phyloP scores from a whole-genome alignment of 148 eudicot species.

The Rhododendron kiyosumense region DNA sequence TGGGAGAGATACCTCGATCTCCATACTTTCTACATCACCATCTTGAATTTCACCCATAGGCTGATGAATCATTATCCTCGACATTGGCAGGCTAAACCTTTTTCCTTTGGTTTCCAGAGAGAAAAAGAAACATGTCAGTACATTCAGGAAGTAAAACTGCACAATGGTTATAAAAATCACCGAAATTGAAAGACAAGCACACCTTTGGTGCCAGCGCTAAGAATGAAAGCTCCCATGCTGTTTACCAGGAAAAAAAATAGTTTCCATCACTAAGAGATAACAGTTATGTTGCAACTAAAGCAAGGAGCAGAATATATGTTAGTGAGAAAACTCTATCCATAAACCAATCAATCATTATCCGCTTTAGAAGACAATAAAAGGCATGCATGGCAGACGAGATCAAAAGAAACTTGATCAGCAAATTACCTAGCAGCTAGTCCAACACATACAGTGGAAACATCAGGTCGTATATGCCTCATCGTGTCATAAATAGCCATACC shows the following conservation, averaged over 20 bases:
- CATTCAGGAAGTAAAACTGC: not conserved
- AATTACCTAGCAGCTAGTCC: slow-evolving; percentile 91
- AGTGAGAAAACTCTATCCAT: not conserved
- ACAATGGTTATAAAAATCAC: not conserved
- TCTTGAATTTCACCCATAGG: slow-evolving; percentile 80
- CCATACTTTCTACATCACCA: slow-evolving; percentile 79
- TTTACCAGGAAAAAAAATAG: not conserved
- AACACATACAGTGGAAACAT: slow-evolving; percentile 93
- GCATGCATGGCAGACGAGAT: not conserved
- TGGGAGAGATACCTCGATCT: slow-evolving; percentile 59
- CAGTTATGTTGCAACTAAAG: not conserved
- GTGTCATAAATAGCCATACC: slow-evolving; percentile 98
- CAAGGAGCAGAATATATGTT: not conserved
- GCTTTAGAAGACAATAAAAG: not conserved
- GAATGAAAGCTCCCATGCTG: slow-evolving; percentile 28
- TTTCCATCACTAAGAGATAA: not conserved
- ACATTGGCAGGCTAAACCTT: slow-evolving; percentile 89
- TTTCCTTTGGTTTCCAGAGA: slow-evolving; percentile 46
- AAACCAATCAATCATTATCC: not conserved
- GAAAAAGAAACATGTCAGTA: slow-evolving; percentile 4
- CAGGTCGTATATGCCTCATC: slow-evolving; percentile 91
- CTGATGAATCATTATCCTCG: slow-evolving; percentile 99
- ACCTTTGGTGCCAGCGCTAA: slow-evolving; percentile 28
- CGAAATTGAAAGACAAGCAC: not conserved
- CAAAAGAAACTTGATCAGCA: not conserved